Conservation (phyloP, 805 yeast species). For the Tetrapisispora arboricola region DNA sequence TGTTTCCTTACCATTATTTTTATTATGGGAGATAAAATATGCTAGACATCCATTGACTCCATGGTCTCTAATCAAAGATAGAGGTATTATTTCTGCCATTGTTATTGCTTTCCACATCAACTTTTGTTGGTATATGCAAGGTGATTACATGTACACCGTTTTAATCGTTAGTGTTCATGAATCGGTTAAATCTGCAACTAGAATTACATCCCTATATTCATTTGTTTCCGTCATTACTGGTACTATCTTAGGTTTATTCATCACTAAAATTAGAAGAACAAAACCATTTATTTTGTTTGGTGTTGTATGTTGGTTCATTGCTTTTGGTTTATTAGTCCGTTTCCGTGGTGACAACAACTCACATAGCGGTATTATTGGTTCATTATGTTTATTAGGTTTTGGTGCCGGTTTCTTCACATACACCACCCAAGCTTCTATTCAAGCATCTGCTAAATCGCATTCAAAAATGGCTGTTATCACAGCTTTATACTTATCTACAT, state of each 20-base stretch:
- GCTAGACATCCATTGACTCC: constrained; percentile 52
- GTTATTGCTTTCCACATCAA: constrained; percentile 45
- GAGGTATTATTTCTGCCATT: constrained; percentile 59
- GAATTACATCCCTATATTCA: constrained; percentile 52
- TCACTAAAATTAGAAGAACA: constrained; percentile 39
- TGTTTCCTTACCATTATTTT: constrained; percentile 41
- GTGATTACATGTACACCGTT: constrained; percentile 54
- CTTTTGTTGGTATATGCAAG: constrained; percentile 55
- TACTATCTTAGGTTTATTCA: constrained; percentile 44
- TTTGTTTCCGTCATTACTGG: constrained; percentile 59
- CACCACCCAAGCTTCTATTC: constrained; percentile 50
- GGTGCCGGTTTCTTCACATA: constrained; percentile 70
- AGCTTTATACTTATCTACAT: constrained; percentile 48
- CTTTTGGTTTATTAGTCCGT: constrained; percentile 49
- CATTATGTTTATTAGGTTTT: constrained; percentile 53
- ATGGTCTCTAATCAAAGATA: constrained; percentile 41
- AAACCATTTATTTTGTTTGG: constrained; percentile 56
- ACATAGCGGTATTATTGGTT: constrained; percentile 51
- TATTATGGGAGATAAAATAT: constrained; percentile 45
- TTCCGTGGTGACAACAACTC: constrained; percentile 43
- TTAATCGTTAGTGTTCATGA: constrained; percentile 49
- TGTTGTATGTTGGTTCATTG: constrained; percentile 43
- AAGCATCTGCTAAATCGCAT: constrained; percentile 44
- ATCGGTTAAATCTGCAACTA: constrained; percentile 49
- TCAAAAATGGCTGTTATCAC: constrained; percentile 55